phyloP scores from a whole-genome alignment of 108 stramenopile genomes.

The Discostella stelligeroides region DNA sequence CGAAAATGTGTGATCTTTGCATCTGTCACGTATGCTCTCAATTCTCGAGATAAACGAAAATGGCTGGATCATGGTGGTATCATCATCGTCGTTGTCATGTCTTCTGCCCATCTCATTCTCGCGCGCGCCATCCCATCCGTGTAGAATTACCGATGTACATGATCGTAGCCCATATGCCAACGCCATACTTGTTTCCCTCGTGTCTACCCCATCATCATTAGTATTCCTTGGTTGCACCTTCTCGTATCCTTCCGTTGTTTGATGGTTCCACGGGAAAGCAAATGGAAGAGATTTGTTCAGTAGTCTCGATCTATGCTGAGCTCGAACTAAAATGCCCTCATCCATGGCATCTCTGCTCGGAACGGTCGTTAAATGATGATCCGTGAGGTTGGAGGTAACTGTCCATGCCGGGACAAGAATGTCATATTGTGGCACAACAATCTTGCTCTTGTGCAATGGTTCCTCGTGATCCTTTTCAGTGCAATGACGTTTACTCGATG shows the following conservation, averaged over 20 bases:
- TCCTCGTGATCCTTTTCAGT: background rate
- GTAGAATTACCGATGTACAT: slow-evolving; percentile 33
- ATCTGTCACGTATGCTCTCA: slow-evolving; percentile 32
- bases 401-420: slow-evolving; percentile 28
- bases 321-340: slow-evolving; percentile 50
- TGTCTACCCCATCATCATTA: background rate
- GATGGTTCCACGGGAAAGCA: slow-evolving; percentile 36
- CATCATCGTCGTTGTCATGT: background rate
- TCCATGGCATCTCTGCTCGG: slow-evolving; percentile 23
- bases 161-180: slow-evolving; percentile 37
- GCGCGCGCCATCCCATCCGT: background rate
- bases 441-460: background rate
- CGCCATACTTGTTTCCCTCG: background rate
- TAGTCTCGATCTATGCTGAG: slow-evolving; percentile 30
- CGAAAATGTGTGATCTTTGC: slow-evolving; percentile 1
- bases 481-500: background rate
- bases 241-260: background rate
- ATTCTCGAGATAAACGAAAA: slow-evolving; percentile 37
- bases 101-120: background rate
- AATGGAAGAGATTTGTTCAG: slow-evolving; percentile 44
- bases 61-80: background rate
- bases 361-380: slow-evolving; percentile 26
- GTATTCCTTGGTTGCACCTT: background rate
- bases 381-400: slow-evolving; percentile 2
- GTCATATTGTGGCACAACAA: background rate